Percentiles rank a stretch among this genome's conserved stretches.
phyloP scores from a whole-genome alignment of 495 filamentous ascomycete genomes.

The Penicillium herquei region DNA sequence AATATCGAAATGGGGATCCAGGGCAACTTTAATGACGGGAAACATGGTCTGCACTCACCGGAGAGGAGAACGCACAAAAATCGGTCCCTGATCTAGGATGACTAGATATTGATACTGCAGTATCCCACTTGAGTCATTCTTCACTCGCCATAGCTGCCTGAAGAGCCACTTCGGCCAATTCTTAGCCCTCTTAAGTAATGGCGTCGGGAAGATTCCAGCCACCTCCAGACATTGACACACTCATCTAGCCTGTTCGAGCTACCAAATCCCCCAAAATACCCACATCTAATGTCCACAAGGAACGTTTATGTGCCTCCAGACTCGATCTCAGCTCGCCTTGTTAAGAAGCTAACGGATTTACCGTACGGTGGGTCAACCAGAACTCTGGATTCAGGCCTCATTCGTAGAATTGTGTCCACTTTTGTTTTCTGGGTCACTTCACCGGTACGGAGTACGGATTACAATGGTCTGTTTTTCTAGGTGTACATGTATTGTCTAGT shows the following conservation, averaged over 20 bases:
- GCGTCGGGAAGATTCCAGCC: conserved; percentile 9
- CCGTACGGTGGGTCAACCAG: conserved; percentile 13
- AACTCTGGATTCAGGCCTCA: conserved; percentile 8
- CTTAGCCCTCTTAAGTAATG: neutral
- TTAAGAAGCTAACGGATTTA: conserved; percentile 11
- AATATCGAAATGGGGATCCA: neutral
- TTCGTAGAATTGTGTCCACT: conserved; percentile 10
- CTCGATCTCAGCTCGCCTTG: conserved; percentile 24
- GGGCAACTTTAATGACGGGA: conserved; percentile 1
- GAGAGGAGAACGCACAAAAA: neutral
- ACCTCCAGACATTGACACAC: conserved; percentile 12
- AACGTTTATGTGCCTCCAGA: conserved; percentile 1
- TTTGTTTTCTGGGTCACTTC: conserved; percentile 8
- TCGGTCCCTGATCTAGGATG: neutral
- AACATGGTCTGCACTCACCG: conserved; percentile 5
- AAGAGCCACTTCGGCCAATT: neutral
- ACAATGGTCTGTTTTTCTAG: conserved; percentile 6
- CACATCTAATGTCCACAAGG: neutral
- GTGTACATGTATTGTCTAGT: neutral
- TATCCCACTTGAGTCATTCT: neutral
- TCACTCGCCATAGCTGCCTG: neutral
- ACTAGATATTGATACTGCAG: too few species aligned
- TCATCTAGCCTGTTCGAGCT: neutral
- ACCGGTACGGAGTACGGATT: conserved; percentile 11
- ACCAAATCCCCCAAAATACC: neutral